Evolutionary conservation across 768 basidiomycete species (phyloP), one percentile per base, ranked within the genome.

Genomic region (Auricularia heimuer): DNA sequence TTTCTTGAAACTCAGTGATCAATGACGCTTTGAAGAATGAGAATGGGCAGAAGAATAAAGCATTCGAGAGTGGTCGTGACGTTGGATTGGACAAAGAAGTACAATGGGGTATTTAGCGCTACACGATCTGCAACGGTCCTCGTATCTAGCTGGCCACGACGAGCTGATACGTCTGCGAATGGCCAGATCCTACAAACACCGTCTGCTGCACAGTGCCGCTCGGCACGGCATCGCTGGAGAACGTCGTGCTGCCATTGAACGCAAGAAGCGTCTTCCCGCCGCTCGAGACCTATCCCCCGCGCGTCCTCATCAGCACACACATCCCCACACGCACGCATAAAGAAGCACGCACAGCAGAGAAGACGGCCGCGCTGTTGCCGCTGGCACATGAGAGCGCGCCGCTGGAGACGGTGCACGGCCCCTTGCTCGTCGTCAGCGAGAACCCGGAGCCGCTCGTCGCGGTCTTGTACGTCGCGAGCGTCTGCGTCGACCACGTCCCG

Each of bases 401-500:
- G 58, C 73, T 69, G 21, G 77, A 77, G 45, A 85, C 79, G 18
- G 80, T 82, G 70, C 85, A 87, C 62, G 71, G 75, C 14, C 85
- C 85, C 72, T 85, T 86, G 11, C 82, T 83, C 29, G 83, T 83
- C 33, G 77, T 77, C 76, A 87, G 76, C 10, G 83, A 85, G 75
- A 86, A 85, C 68, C 80, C 79, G 7, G 77, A 76, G 29, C 77
- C 68, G 18, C 78, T 75, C 37, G 83, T 82, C 7, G 80, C 77
- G 35, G 83, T 66, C 1, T 81, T 81, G 69, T 79, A 82, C 2
- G 84, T 85, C 12, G 83, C 85, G 39, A 81, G 75, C 7, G 84
- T 85, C 71, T 86, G 85, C 10, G 81, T 82, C 7, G 83, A 84
- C 83, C 83, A 85, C 12, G 83, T 85, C 21, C 83, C 85, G 7